A percentile compares a stretch with the other conserved stretches of the same genome.
phyloP scores from a whole-genome alignment of 2,329 filamentous ascomycete genomes.

The Venturia asperata region DNA sequence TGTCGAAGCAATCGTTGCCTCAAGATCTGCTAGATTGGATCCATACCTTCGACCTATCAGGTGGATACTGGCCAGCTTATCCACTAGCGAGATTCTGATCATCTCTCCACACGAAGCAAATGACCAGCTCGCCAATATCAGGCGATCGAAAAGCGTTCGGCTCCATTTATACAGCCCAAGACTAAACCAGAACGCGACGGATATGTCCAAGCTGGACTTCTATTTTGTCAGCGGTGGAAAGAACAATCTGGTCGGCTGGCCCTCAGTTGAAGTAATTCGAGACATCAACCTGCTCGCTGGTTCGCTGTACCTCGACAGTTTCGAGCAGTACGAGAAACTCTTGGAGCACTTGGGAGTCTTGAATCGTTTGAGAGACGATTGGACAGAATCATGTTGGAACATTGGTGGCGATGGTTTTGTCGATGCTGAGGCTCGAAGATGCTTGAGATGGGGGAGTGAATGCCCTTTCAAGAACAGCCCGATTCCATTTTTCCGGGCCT shows the following conservation, averaged over 20 bases:
- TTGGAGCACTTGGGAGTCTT: slow-evolving; percentile 48
- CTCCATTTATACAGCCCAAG: slow-evolving; percentile 50
- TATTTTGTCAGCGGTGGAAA: slow-evolving; percentile 33
- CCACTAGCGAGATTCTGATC: slow-evolving; percentile 38
- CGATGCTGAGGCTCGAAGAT: background rate
- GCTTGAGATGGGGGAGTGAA: background rate
- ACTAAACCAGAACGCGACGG: slow-evolving; percentile 30
- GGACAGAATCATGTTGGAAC: background rate
- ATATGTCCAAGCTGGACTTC: slow-evolving; percentile 43
- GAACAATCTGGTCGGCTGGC: slow-evolving; percentile 21
- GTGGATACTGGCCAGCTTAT: slow-evolving; percentile 42
- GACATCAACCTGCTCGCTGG: slow-evolving; percentile 62
- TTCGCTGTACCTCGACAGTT: slow-evolving; percentile 54
- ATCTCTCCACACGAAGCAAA: slow-evolving; percentile 58
- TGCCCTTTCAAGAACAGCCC: background rate
- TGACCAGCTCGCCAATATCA: slow-evolving; percentile 39
- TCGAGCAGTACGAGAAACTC: slow-evolving; percentile 46
- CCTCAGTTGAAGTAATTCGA: slow-evolving; percentile 29
- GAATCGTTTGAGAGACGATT: background rate
- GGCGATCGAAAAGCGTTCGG: slow-evolving; percentile 28
- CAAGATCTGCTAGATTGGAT: slow-evolving; percentile 31
- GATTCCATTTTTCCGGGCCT: background rate
- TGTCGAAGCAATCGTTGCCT: slow-evolving; percentile 36
- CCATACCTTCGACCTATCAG: slow-evolving; percentile 47
- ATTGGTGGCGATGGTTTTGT: background rate